These are phyloP conservation scores for Yarrowia sp. DNA, from an alignment of 805 yeast genomes.

Conservation along the genomic window DNA sequence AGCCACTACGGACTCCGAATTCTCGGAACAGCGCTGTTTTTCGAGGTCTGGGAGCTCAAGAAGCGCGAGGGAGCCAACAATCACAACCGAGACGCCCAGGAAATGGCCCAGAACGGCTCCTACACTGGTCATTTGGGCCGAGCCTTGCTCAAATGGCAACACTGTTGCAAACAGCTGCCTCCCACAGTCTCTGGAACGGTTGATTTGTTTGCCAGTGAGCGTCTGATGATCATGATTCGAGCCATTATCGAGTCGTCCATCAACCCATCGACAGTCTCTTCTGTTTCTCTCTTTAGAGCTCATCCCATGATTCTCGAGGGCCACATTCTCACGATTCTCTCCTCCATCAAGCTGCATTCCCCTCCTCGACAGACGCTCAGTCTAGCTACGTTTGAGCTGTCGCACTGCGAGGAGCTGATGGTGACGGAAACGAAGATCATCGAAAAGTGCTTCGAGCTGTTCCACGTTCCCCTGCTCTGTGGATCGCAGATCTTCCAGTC, in stretches of 20 bases:
- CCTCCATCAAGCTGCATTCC: slow-evolving; percentile 24
- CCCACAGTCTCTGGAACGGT: slow-evolving; percentile 18
- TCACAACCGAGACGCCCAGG: neutral
- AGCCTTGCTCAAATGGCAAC: slow-evolving; percentile 20
- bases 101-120: neutral
- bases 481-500: slow-evolving; percentile 34
- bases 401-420: slow-evolving; percentile 25
- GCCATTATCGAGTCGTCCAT: slow-evolving; percentile 21
- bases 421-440: slow-evolving; percentile 30
- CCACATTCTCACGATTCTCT: slow-evolving; percentile 29
- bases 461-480: slow-evolving; percentile 33
- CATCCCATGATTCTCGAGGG: slow-evolving; percentile 33
- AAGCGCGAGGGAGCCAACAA: neutral
- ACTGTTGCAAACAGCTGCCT: slow-evolving; percentile 12
- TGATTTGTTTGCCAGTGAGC: slow-evolving; percentile 14
- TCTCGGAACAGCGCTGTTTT: slow-evolving; percentile 34
- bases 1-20: slow-evolving; percentile 29
- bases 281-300: slow-evolving; percentile 20
- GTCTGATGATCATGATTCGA: slow-evolving; percentile 22
- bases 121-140: slow-evolving; percentile 1
- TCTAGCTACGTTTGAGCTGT: slow-evolving; percentile 6
- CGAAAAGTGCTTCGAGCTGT: slow-evolving; percentile 33
- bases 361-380: slow-evolving; percentile 17
- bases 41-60: slow-evolving; percentile 31
- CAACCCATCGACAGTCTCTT: slow-evolving; percentile 7